Evolutionary conservation across 257 asterid species (phyloP).

Genomic region (Cinchona pubescens): DNA sequence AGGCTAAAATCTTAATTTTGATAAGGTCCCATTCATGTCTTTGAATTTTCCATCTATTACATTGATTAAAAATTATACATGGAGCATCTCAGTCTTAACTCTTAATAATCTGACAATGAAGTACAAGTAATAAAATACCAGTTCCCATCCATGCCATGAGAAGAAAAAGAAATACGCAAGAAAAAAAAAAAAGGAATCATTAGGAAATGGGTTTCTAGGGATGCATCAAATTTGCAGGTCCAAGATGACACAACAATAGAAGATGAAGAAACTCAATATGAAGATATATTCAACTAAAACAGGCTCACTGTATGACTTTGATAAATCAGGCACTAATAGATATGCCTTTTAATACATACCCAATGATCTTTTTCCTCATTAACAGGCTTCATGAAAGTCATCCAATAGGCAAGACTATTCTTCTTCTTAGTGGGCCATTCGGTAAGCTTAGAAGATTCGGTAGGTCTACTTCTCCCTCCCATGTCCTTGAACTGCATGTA

Average conservation of each 20-base stretch:
- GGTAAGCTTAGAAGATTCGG: slow-evolving; percentile 58
- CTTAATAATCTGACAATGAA: too few relatives aligned
- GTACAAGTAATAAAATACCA: too few relatives aligned
- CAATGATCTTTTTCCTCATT: too few relatives aligned
- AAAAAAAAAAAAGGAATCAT: neutral
- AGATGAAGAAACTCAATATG: neutral
- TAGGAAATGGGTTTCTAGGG: neutral
- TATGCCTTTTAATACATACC: neutral
- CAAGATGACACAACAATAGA: neutral
- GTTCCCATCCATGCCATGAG: too few relatives aligned
- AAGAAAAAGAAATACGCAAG: neutral
- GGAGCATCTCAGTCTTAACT: too few relatives aligned
- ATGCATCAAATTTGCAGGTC: neutral
- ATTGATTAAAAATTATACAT: too few relatives aligned
- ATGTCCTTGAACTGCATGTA: slow-evolving; percentile 79
- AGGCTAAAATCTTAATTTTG: too few relatives aligned
- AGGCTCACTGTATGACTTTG: neutral
- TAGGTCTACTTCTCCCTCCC: slow-evolving; percentile 65
- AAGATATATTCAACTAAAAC: neutral
- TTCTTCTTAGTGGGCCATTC: slow-evolving; percentile 76
- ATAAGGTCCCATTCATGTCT: too few relatives aligned
- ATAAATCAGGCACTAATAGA: neutral
- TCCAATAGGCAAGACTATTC: slow-evolving; percentile 69
- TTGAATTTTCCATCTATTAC: too few relatives aligned
- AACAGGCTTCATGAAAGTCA: slow-evolving; percentile 68